Percentiles rank a stretch among this genome's conserved stretches.
These are phyloP conservation scores for Mycena galericulata DNA, from an alignment of 768 basidiomycete species.

Conservation along the genomic window DNA sequence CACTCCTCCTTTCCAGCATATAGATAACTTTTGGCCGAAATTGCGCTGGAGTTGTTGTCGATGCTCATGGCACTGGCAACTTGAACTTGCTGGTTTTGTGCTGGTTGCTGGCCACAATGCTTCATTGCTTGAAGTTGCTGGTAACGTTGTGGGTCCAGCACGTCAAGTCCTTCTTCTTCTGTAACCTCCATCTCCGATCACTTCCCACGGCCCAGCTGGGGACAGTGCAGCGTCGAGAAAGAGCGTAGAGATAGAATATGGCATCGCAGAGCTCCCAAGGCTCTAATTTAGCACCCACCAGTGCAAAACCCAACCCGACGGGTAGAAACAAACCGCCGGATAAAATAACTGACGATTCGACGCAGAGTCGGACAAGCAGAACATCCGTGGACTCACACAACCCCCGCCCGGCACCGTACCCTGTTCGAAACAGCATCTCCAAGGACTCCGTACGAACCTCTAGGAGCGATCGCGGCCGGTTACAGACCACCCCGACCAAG, in stretches of 20 bases:
- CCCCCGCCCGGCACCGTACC: too few species aligned
- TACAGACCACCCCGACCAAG: too few species aligned
- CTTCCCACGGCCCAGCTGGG: constrained; percentile 3
- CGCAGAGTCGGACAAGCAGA: neutral
- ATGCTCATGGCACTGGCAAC: too few species aligned
- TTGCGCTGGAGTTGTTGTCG: too few species aligned
- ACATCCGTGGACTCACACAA: too few species aligned
- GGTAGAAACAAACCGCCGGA: neutral
- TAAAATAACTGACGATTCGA: neutral
- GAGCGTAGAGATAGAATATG: constrained; percentile 7
- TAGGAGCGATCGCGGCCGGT: too few species aligned
- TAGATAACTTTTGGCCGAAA: neutral
- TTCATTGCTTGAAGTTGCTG: too few species aligned
- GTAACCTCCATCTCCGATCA: neutral
- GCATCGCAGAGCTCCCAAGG: neutral
- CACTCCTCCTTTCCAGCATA: neutral
- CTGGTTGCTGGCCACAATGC: too few species aligned
- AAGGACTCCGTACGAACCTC: too few species aligned
- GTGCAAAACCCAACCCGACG: neutral
- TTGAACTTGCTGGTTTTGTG: too few species aligned
- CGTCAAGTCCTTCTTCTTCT: constrained; percentile 1
- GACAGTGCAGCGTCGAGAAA: neutral
- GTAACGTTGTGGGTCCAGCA: too few species aligned
- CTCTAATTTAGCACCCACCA: neutral
- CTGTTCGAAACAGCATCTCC: too few species aligned